phyloP scores from a whole-genome alignment of 331 rosid genomes.

The Malus hybrid region DNA sequence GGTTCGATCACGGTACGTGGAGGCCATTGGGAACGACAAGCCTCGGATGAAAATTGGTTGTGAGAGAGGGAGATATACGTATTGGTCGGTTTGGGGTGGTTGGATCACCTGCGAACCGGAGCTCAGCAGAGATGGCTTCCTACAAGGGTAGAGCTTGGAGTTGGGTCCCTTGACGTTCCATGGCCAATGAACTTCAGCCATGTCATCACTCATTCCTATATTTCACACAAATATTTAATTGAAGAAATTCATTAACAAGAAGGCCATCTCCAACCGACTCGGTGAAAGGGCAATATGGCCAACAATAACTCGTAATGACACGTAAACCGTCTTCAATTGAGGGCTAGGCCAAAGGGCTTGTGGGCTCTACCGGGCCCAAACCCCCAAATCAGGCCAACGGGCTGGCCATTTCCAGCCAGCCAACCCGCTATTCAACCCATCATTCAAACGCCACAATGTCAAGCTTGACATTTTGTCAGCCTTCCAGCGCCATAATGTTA shows the following conservation, averaged over 20 bases:
- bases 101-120: neutral
- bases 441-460: no score
- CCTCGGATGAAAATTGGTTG: neutral
- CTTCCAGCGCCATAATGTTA: no score
- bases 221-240: no score
- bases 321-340: rapidly evolving
- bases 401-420: no score
- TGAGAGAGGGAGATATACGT: neutral
- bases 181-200: neutral
- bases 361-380: no score
- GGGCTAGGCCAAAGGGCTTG: rapidly evolving
- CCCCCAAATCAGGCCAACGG: rapidly evolving
- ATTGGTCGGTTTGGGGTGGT: neutral
- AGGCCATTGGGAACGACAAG: slow-evolving; percentile 29
- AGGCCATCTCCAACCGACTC: no score
- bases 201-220: no score
- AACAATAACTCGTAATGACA: no score
- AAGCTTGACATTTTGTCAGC: no score
- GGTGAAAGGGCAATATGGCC: rapidly evolving
- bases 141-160: neutral
- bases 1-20: slow-evolving; percentile 75
- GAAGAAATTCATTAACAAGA: no score
- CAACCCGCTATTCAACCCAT: no score
- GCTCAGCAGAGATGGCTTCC: neutral
- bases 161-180: neutral